phyloP scores from a whole-genome alignment of 805 yeast genomes.

The Ogataea paradorogensis region DNA sequence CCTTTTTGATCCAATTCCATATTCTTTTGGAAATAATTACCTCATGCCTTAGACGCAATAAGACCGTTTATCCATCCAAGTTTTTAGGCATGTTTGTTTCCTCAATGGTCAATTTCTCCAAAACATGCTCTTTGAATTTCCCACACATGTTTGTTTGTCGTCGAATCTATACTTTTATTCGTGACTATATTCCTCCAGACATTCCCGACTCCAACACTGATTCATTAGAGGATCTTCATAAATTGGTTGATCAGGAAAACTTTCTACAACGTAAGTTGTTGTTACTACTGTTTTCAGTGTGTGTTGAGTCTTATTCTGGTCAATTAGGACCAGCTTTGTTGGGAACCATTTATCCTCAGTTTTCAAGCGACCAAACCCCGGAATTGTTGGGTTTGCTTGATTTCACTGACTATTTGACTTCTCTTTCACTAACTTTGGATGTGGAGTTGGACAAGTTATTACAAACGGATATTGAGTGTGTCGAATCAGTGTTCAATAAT shows the following conservation, averaged over 20 bases:
- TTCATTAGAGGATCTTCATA: constrained; percentile 39
- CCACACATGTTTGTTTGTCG: constrained; percentile 46
- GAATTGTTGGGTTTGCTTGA: constrained; percentile 12
- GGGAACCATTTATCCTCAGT: constrained; percentile 11
- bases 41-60: constrained; percentile 56
- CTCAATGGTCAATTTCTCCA: constrained; percentile 52
- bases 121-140: constrained; percentile 37
- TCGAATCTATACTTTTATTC: constrained; percentile 59
- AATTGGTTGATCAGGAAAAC: constrained; percentile 51
- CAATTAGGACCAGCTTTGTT: constrained; percentile 6
- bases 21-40: constrained; percentile 62
- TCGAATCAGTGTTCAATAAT: constrained; percentile 40
- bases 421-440: constrained; percentile 64
- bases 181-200: constrained; percentile 53
- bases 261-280: constrained; percentile 64
- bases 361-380: constrained; percentile 1
- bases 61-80: constrained; percentile 74
- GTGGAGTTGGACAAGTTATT: constrained; percentile 49
- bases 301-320: constrained; percentile 33
- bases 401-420: constrained; percentile 27
- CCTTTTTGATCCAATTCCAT: constrained; percentile 60
- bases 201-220: constrained; percentile 38
- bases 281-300: constrained; percentile 57
- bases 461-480: constrained; percentile 32
- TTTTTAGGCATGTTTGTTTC: constrained; percentile 69